These are phyloP conservation scores for Rhodocollybia butyracea DNA, from an alignment of 768 basidiomycete genomes.

Conservation along the genomic window DNA sequence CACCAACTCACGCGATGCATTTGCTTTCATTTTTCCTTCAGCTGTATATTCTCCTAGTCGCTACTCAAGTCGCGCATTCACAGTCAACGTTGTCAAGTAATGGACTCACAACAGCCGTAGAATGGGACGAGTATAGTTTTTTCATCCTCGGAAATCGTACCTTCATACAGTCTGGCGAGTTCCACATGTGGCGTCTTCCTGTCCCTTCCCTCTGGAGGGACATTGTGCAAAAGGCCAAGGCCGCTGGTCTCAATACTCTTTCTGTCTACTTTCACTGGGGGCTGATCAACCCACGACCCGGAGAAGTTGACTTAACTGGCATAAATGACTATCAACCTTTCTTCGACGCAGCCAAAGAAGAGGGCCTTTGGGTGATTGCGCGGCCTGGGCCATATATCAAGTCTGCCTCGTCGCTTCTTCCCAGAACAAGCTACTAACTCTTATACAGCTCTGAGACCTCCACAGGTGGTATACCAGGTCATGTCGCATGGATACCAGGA, in stretches of 20 bases:
- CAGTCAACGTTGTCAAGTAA: too few relatives aligned
- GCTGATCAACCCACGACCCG: conserved; percentile 50
- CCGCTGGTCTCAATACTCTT: conserved; percentile 56
- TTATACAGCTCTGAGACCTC: too few relatives aligned
- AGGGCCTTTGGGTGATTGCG: conserved; percentile 56
- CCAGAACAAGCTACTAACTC: too few relatives aligned
- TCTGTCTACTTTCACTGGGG: conserved; percentile 63
- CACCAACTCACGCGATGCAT: too few relatives aligned
- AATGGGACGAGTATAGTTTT: too few relatives aligned
- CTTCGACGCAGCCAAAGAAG: conserved; percentile 49
- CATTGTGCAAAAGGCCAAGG: conserved; percentile 58
- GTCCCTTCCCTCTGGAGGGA: conserved; percentile 61
- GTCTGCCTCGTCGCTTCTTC: not conserved
- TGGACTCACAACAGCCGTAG: too few relatives aligned
- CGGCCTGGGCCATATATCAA: conserved; percentile 42
- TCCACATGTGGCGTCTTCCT: conserved; percentile 60
- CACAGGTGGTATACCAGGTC: too few relatives aligned
- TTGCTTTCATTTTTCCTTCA: too few relatives aligned
- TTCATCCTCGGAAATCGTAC: too few relatives aligned
- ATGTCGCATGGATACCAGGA: too few relatives aligned
- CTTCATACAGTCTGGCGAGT: conserved; percentile 66
- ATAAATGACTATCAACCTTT: conserved; percentile 48
- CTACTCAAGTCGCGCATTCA: too few relatives aligned
- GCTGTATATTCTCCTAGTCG: too few relatives aligned
- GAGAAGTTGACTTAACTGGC: conserved; percentile 49